Evolutionary conservation across 306 rosid genomes (phyloP).

Genomic region (Rosa rugosa): DNA sequence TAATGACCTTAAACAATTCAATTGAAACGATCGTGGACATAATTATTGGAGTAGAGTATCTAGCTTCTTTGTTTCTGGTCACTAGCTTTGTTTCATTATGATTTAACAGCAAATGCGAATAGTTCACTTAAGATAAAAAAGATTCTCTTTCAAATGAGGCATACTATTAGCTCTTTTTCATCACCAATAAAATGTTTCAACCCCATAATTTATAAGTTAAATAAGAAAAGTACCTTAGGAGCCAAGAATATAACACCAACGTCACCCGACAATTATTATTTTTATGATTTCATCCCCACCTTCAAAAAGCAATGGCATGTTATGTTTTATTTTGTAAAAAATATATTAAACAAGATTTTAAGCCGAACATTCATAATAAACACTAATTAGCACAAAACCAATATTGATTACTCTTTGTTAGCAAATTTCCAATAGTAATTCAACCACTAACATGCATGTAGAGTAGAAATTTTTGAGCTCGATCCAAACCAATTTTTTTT

Average conservation of each 20-base stretch:
- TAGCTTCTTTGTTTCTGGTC: background rate
- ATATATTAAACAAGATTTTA: background rate
- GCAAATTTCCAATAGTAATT: background rate
- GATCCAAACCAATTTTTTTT: too few relatives aligned
- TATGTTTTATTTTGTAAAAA: background rate
- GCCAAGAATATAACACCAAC: conserved; percentile 2
- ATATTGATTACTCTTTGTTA: too few relatives aligned
- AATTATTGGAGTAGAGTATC: background rate
- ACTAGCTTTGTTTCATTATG: conserved; percentile 1
- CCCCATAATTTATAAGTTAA: conserved; percentile 4
- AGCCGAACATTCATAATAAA: background rate
- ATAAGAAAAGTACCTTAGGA: background rate
- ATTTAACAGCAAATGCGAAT: conserved; percentile 9
- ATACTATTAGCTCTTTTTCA: background rate
- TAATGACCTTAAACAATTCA: background rate
- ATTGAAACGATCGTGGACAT: background rate
- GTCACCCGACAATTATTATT: background rate
- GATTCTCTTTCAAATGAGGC: background rate
- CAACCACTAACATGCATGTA: background rate
- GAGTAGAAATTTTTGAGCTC: background rate
- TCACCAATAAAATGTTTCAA: background rate
- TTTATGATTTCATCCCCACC: background rate
- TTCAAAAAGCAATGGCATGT: background rate
- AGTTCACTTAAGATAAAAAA: background rate
- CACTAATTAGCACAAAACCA: background rate